These are phyloP conservation scores for Podila horticola DNA, from an alignment of 192 early-diverging fungal species.

Conservation along the genomic window DNA sequence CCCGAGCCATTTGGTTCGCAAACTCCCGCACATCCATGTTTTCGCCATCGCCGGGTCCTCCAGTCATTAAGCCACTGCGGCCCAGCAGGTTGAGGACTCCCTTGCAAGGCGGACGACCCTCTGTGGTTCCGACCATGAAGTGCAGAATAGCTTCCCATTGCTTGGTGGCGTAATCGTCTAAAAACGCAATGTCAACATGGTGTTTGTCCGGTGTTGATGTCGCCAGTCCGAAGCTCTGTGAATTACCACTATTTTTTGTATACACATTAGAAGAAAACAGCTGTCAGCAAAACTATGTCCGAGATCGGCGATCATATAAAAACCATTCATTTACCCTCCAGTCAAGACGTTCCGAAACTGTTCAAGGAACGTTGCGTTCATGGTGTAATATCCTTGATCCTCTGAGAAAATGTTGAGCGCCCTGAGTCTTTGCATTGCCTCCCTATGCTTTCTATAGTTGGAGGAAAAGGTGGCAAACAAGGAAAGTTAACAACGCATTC, in stretches of 20 bases:
- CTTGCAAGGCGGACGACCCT: slow-evolving; percentile 68
- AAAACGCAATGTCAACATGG: slow-evolving; percentile 71
- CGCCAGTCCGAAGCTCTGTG: slow-evolving; percentile 87
- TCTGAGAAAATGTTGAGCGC: slow-evolving; percentile 76
- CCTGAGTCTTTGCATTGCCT: slow-evolving; percentile 74
- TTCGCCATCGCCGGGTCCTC: slow-evolving; percentile 19
- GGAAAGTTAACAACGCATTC: not conserved
- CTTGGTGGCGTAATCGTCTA: slow-evolving; percentile 84
- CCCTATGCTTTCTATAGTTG: slow-evolving; percentile 61
- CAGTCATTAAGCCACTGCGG: slow-evolving; percentile 81
- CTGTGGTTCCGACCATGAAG: slow-evolving; percentile 90
- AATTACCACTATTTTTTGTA: slow-evolving; percentile 70
- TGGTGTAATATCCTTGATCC: slow-evolving; percentile 58
- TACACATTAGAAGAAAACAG: not conserved
- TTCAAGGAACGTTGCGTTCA: slow-evolving; percentile 75
- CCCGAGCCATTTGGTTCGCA: slow-evolving; percentile 27
- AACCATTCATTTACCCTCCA: slow-evolving; percentile 71
- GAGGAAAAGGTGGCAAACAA: slow-evolving; percentile 1
- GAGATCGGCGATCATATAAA: not conserved
- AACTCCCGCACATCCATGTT: slow-evolving; percentile 36
- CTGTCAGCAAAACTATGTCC: too few species aligned
- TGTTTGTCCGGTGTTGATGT: slow-evolving; percentile 67
- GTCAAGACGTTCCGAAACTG: slow-evolving; percentile 79
- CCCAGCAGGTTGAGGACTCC: slow-evolving; percentile 79
- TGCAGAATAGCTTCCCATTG: slow-evolving; percentile 95